Base-by-base conservation (phyloP, 1,284 basidiomycete genomes). In the Puccinia horiana region DNA sequence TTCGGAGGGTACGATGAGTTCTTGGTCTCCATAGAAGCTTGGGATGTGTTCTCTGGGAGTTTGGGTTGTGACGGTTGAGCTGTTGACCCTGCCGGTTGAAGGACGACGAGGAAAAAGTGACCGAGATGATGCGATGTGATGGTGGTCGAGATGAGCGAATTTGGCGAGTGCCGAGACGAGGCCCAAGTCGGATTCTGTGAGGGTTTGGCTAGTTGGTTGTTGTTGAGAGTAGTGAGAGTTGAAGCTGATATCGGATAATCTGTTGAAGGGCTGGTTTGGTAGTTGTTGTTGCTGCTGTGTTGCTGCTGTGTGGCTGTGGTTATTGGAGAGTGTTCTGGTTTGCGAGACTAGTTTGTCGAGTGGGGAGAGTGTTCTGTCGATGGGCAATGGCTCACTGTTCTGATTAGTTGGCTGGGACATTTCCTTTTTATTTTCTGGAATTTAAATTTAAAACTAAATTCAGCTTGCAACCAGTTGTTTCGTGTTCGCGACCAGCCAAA, bases 301-400 rank as follows among this genome's bases (percentile, higher is more conserved):
- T 44, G 70, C 1, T 44, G 70, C 8, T 47, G 72, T 74, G 44
- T 20, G 32, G 47, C 23, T 40, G 40, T 74, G 23, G 0, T 73
- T 73, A 16, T 29, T 44, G 42, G 40, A 67, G n/a, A 77, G 61
- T 67, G 58, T 63, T 29, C 61, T 26, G 11, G 76, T 67, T 32
- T 63, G 54, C n/a, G 54, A 63, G 32, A 56, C 56, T 18, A 77
- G 61, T 32, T 58, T 63, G 42, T 77, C 76, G 40, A 77, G 61
- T 26, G 76, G 76, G 5, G 76, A 77, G 8, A 76, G 75, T 8
- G 52, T 75, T 23, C 49, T n/a, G 23, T 75, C 73, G 54, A 75
- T 56, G 23, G n/a, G 23, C 23, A 56, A 20, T 6, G 20, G 12
- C 11, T n/a, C n/a, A n/a, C n/a, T n/a, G n/a, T 26, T 47, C 44